Percentiles rank a stretch among this genome's conserved stretches.
Conservation (phyloP, 306 rosid species). For the Malus sieversii region DNA sequence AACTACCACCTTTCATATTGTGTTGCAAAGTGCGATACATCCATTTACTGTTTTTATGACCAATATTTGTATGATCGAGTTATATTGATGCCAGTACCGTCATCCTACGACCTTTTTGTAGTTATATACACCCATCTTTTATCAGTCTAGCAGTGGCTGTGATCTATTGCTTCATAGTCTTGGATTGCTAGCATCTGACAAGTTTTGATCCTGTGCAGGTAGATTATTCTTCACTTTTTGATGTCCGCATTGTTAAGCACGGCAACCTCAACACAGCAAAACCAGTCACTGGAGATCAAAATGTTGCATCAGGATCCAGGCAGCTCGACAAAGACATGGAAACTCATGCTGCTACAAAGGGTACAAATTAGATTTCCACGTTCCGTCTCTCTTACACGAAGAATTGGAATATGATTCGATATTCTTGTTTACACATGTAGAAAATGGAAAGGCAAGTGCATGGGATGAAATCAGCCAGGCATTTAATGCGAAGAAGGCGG, state of each 20-base stretch:
- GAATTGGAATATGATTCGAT: slow-evolving; percentile 8
- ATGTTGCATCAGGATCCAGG: slow-evolving; percentile 23
- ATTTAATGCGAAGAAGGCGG: slow-evolving; percentile 60
- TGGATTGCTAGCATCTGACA: slow-evolving; percentile 19
- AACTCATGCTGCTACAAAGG: slow-evolving; percentile 28
- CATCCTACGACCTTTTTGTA: not conserved
- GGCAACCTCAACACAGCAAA: slow-evolving; percentile 26
- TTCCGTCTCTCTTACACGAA: not conserved
- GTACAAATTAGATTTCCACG: slow-evolving; percentile 25
- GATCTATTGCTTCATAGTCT: not conserved
- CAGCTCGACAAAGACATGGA: slow-evolving; percentile 14
- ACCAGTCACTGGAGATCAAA: slow-evolving; percentile 3
- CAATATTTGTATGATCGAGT: not conserved
- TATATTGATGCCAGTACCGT: not conserved
- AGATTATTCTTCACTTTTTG: slow-evolving; percentile 41
- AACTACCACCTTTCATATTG: not conserved
- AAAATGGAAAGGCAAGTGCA: slow-evolving; percentile 48
- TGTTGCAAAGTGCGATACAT: not conserved
- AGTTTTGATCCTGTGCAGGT: slow-evolving; percentile 29
- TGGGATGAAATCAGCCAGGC: slow-evolving; percentile 81
- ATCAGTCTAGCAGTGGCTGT: not conserved
- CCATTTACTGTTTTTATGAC: not conserved
- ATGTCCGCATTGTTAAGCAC: slow-evolving; percentile 37
- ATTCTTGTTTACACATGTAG: slow-evolving; percentile 33
- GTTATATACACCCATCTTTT: not conserved